These are phyloP conservation scores for Microcera coccophila DNA, from an alignment of 2,329 filamentous ascomycete genomes.

Conservation along the genomic window DNA sequence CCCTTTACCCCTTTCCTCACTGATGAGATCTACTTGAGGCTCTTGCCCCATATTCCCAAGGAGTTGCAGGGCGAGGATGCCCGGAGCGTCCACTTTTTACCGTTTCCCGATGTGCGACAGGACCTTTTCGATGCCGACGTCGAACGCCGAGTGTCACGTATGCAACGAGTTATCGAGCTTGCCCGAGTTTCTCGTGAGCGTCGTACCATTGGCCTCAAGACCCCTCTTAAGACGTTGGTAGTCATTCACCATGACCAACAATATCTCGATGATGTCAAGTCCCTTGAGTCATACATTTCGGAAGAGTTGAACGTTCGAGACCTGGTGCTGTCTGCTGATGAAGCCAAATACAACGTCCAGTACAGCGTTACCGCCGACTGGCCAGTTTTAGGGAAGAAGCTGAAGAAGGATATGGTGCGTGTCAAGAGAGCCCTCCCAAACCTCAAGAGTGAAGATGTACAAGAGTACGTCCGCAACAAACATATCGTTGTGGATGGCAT, in stretches of 20 bases:
- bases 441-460: slow-evolving; percentile 76
- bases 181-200: slow-evolving; percentile 82
- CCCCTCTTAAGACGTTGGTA: slow-evolving; percentile 81
- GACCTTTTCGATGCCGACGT: slow-evolving; percentile 84
- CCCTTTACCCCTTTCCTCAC: slow-evolving; percentile 96
- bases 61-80: slow-evolving; percentile 65
- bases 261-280: slow-evolving; percentile 82
- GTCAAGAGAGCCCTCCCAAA: slow-evolving; percentile 86
- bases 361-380: slow-evolving; percentile 90
- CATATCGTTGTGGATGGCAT: slow-evolving; percentile 84
- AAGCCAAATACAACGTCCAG: slow-evolving; percentile 86
- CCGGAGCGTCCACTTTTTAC: slow-evolving; percentile 86
- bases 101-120: slow-evolving; percentile 82
- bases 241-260: slow-evolving; percentile 80
- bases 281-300: slow-evolving; percentile 79
- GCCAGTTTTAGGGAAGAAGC: slow-evolving; percentile 91
- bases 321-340: slow-evolving; percentile 77
- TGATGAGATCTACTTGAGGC: slow-evolving; percentile 85
- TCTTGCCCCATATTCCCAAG: slow-evolving; percentile 77
- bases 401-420: slow-evolving; percentile 89
- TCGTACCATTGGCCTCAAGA: slow-evolving; percentile 80
- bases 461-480: slow-evolving; percentile 68
- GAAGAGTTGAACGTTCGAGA: slow-evolving; percentile 92
- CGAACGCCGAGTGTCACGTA: slow-evolving; percentile 80
- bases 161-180: slow-evolving; percentile 95